A percentile compares a stretch with the other conserved stretches of the same genome.
These are phyloP conservation scores for Podospora pseudocomata DNA, from an alignment of 495 filamentous ascomycete genomes.

Conservation along the genomic window DNA sequence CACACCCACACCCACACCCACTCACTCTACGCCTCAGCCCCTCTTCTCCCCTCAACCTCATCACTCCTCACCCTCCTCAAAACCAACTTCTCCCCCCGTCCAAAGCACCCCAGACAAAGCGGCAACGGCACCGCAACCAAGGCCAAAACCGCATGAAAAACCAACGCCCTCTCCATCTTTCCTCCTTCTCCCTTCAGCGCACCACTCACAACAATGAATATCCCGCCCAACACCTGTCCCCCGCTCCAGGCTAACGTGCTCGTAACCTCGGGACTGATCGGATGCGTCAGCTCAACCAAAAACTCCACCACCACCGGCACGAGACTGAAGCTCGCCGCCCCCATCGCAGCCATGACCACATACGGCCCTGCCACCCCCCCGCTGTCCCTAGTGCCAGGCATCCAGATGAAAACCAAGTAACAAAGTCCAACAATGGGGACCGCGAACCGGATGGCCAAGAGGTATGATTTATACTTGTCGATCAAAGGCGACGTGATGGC, in stretches of 20 bases:
- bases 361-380: slow-evolving; percentile 62
- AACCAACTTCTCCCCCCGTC: slow-evolving; percentile 47
- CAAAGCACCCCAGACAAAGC: slow-evolving; percentile 63
- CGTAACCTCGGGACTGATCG: slow-evolving; percentile 82
- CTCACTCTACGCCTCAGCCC: too few species aligned
- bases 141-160: slow-evolving; percentile 73
- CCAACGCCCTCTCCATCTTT: slow-evolving; percentile 65
- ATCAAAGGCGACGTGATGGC: slow-evolving; percentile 76
- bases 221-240: slow-evolving; percentile 71
- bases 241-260: slow-evolving; percentile 79
- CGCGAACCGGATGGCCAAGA: slow-evolving; percentile 67
- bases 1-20: background rate
- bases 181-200: slow-evolving; percentile 64
- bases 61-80: slow-evolving; percentile 54
- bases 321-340: slow-evolving; percentile 74
- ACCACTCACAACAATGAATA: slow-evolving; percentile 80
- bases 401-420: slow-evolving; percentile 79
- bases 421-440: slow-evolving; percentile 69
- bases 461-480: slow-evolving; percentile 77
- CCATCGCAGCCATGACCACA: slow-evolving; percentile 66
- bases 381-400: slow-evolving; percentile 59
- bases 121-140: slow-evolving; percentile 63
- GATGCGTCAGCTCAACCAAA: slow-evolving; percentile 79
- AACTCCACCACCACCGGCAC: slow-evolving; percentile 85
- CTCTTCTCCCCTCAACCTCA: slow-evolving; percentile 6